Evolutionary conservation across 306 rosid species (phyloP), one percentile per base, ranked within the genome.

Genomic region (Rosa rugosa): DNA sequence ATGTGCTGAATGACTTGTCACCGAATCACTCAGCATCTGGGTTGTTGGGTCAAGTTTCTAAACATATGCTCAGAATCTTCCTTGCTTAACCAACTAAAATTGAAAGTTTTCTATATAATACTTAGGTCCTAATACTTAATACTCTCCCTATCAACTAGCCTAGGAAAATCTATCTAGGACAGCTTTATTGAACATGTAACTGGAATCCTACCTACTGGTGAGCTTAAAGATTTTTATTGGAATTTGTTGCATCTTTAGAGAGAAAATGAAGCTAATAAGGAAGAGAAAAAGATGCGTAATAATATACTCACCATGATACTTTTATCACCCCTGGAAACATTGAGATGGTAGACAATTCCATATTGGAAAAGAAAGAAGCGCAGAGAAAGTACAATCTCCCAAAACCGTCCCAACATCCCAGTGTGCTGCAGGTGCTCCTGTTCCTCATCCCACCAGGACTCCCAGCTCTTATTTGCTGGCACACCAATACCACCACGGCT

Each of bases 401-500:
- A 90, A 73, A 87, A 76, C 73, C 97, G 88, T 71, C 98, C 99
- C 8, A 84, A 3, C 46, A 78, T 5, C 34, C 98, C 97, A 50
- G 98, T 87, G 90, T 84, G 45, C 83, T 83, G 89, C 82, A 95
- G 85, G 84, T 95, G 99, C 85, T 95, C 99, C 66, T 95, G 99
- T 86, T 95, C 99, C 81, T 95, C 99, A 22, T 89, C 90, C 99
- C 99, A 95, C 99, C 99, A 95, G 4, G 99, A 95, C 63, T 95
- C 99, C 99, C 99, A 95, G 83, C 98, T 92, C 88, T 93, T 95
- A 82, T 71, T 89, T 78, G 97, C 86, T 40, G 98, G 93, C 79
- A 95, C 98, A 84, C 99, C 99, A 71, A 95, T 87, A 72, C 98
- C 99, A 25, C 98, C 99, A 45, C 86, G 92, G 80, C 81, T 91